phyloP scores from a whole-genome alignment of 2,329 filamentous ascomycete genomes.

The Neonectria ditissima region DNA sequence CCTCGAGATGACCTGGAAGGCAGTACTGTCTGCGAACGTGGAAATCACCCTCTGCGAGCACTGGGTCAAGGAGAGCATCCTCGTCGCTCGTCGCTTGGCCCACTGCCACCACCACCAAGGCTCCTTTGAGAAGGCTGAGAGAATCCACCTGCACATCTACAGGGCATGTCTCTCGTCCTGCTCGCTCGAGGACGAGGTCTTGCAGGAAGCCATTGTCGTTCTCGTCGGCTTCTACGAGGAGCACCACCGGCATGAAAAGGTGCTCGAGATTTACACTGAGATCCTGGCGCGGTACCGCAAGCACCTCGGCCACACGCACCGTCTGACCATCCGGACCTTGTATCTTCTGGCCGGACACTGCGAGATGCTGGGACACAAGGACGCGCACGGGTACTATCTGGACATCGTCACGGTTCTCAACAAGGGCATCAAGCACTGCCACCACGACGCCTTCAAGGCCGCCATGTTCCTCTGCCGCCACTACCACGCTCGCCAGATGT shows the following conservation, averaged over 20 bases:
- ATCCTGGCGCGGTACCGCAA: conserved; percentile 50
- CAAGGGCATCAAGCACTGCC: conserved; percentile 47
- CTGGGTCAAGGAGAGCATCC: conserved; percentile 49
- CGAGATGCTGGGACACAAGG: conserved; percentile 45
- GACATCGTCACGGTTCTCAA: conserved; percentile 53
- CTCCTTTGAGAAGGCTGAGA: conserved; percentile 53
- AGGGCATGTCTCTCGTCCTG: conserved; percentile 49
- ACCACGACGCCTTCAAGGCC: conserved; percentile 58
- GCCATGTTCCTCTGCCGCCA: conserved; percentile 57
- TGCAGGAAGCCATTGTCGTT: conserved; percentile 44
- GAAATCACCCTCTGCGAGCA: conserved; percentile 48
- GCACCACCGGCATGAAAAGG: conserved; percentile 53
- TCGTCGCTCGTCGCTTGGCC: conserved; percentile 50
- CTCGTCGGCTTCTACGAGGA: conserved; percentile 51
- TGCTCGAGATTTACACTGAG: conserved; percentile 51
- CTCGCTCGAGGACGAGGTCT: conserved; percentile 44
- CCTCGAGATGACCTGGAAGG: conserved; percentile 55
- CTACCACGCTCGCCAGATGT: conserved; percentile 58
- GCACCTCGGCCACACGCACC: conserved; percentile 43
- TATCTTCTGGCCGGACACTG: conserved; percentile 45
- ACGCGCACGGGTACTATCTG: conserved; percentile 51
- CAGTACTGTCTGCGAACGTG: conserved; percentile 47
- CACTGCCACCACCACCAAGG: conserved; percentile 51
- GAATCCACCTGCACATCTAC: conserved; percentile 53
- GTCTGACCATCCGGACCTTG: conserved; percentile 50